Base-by-base conservation (phyloP, 805 yeast genomes). In the Clavispora santaluciae region DNA sequence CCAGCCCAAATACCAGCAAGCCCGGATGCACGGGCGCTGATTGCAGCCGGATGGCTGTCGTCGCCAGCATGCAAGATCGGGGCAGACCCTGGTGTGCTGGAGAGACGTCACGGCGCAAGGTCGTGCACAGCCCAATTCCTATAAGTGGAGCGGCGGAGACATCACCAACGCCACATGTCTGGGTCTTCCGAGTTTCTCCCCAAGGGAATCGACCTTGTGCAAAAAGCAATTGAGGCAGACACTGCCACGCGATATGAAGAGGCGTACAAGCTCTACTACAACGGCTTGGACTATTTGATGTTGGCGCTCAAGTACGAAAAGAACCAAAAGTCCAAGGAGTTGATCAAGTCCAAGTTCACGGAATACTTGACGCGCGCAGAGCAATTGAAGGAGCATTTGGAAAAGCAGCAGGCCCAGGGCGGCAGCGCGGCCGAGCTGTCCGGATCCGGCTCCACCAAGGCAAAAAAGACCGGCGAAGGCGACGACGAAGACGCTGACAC, bases 361-460 rank as follows among this genome's bases (percentile, higher is more conserved):
- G 99, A 93, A 59, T 93, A 93, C 61, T 66, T 93, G 56, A 75
- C 89, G 5, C 71, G 99, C 42, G 99, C 99, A 0, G 99, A 93
- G 64, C 95, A 88, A 59, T 70, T 93, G 54, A 91, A 93, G 60
- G 88, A 84, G 34, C 95, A 88, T 59, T 69, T 93, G 42, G 95
- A 87, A 48, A 83, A 81, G 46, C 63, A 74, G 55, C 74, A 59
- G 48, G 66, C 60, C 46, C 73, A 79, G 67, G 5, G 8, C 8
- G 48, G 58, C 49, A 46, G 44, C 22, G 65, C 74, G 1, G 78
- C 78, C 4, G 80, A 76, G 37, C 64, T 66, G 11, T 74, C 76
- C 36, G 71, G 81, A 4, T 64, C 77, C 6, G 81, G 84, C 2
- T 76, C 83, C 5, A 75, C 80, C 2, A 77, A 75, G 60, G 73